phyloP scores from a whole-genome alignment of 2,329 filamentous ascomycete species.

The Rasamsonia emersonii region DNA sequence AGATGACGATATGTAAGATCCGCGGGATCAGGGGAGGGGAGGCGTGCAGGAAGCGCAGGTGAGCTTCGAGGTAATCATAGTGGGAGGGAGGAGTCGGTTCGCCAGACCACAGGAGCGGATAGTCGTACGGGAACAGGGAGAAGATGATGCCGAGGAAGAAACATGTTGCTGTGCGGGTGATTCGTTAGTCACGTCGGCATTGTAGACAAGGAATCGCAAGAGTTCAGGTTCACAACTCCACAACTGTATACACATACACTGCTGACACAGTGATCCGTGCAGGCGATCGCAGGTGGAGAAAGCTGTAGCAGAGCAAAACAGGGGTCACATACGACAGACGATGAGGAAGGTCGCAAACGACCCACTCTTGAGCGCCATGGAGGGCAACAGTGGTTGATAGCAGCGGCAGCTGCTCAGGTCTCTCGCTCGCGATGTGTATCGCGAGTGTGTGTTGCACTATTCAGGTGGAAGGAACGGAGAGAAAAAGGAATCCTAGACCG shows the following conservation, averaged over 20 bases:
- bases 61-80: conserved; percentile 77
- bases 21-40: conserved; percentile 86
- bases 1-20: conserved; percentile 88
- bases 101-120: conserved; percentile 40
- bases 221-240: no score
- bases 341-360: conserved; percentile 97
- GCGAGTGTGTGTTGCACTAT: no score
- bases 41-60: conserved; percentile 84
- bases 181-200: conserved; percentile 10
- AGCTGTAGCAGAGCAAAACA: conserved; percentile 6
- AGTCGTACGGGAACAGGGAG: conserved; percentile 83
- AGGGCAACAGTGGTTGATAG: conserved; percentile 2
- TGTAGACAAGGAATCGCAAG: no score
- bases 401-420: conserved; percentile 1
- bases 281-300: conserved; percentile 5
- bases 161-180: conserved; percentile 58
- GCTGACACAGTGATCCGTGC: no score
- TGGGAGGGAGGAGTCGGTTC: conserved; percentile 45
- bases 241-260: no score
- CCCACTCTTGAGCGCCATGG: conserved; percentile 34
- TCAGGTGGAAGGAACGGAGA: no score
- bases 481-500: no score
- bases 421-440: no score
- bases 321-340: conserved; percentile 66
- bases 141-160: conserved; percentile 99